A percentile compares a stretch with the other conserved stretches of the same genome.
Conservation (phyloP, 306 rosid genomes). For the Adenanthera pavonina region DNA sequence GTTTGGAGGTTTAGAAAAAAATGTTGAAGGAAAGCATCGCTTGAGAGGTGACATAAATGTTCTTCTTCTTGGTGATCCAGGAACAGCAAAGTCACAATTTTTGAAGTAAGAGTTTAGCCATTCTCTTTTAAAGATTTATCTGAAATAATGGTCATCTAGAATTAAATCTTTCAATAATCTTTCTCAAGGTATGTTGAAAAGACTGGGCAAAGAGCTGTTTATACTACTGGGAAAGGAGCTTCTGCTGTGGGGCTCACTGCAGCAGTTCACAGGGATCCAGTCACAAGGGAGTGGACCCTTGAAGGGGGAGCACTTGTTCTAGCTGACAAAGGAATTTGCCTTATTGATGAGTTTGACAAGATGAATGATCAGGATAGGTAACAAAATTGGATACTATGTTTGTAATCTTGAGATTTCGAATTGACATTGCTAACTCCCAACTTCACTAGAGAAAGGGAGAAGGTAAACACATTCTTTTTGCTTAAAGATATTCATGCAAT, state of each 20-base stretch:
- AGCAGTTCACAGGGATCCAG: conserved; percentile 98
- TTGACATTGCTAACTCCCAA: neutral
- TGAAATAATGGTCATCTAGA: conserved; percentile 2
- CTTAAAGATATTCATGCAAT: conserved; percentile 16
- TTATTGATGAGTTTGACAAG: conserved; percentile 98
- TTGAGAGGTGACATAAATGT: conserved; percentile 93
- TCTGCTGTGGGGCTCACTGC: conserved; percentile 99
- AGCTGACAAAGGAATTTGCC: conserved; percentile 97
- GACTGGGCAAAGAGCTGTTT: conserved; percentile 98
- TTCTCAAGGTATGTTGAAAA: conserved; percentile 82
- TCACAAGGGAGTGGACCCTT: conserved; percentile 99
- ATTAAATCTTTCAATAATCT: conserved; percentile 10
- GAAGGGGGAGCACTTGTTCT: conserved; percentile 99
- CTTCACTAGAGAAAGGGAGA: neutral
- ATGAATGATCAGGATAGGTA: conserved; percentile 99
- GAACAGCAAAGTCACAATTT: conserved; percentile 99
- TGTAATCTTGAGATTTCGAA: conserved; percentile 1
- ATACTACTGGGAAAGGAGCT: conserved; percentile 99
- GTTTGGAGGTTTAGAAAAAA: conserved; percentile 98
- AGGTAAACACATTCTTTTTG: neutral
- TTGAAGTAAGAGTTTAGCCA: conserved; percentile 71
- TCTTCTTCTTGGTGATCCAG: conserved; percentile 97
- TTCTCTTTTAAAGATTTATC: conserved; percentile 19
- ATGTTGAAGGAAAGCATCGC: conserved; percentile 88
- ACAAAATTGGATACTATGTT: conserved; percentile 15